Base-by-base conservation (phyloP, 2,329 filamentous ascomycete genomes). In the Coleophoma cylindrospora region DNA sequence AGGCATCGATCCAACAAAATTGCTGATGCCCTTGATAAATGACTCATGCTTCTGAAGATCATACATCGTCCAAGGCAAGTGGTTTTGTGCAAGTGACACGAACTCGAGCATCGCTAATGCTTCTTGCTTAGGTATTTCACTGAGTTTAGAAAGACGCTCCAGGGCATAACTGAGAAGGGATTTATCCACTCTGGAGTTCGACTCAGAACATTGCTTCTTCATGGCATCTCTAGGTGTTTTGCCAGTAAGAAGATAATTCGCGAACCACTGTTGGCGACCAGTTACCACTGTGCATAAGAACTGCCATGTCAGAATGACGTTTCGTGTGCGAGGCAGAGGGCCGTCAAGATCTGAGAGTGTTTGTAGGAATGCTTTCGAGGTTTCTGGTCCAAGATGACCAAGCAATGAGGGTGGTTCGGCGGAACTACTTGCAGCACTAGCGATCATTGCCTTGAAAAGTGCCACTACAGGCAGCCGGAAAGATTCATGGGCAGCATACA, bases 211-310 rank as follows among this genome's bases (percentile, higher is more conserved):
- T 41, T 74, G 76, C 40, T 71, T 72, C 55, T 82, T 82, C 61
- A 90, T 72, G 5, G 86, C 80, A 58, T 94, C 84, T 54, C 88
- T 83, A 4, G 92, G 91, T 0, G 90, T 90, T 62, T 84, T 86
- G 19, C 91, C 94, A 7, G 91, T 96, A 37, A 97, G 81, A 9
- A 99, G 76, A 63, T 91, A 95, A 54, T 96, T 89, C 0, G 92
- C 89, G 73, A 99, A 89, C 89, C 92, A 97, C 64, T 96, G 91
- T 65, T 99, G 94, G 55, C 90, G 85, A 64, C 90, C 91, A 57
- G 87, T 87, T 53, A 99, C 81, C 43, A 97, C 86, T 3, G 86
- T 84, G 2, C 91, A 88, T 48, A 97, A 83, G 62, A 99, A 84
- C 50, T 81, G 82, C 94, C 92, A 99, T 17, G 90, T 86, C 8